Base-by-base conservation (phyloP, 148 eudicot genomes). In the Diospyros kaki region DNA sequence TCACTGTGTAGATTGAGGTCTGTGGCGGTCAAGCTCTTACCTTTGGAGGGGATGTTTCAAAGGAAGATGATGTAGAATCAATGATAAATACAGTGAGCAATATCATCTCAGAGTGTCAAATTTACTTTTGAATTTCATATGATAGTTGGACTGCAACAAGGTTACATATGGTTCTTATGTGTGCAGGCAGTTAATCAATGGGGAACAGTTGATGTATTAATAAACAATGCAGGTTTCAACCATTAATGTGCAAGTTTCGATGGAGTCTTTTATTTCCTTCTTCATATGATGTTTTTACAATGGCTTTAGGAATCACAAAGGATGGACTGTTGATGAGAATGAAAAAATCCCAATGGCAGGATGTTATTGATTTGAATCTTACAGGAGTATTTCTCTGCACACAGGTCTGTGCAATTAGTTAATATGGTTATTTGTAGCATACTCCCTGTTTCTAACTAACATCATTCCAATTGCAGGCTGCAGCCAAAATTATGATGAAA, bases 241-340 rank as follows among this genome's bases (percentile, higher is more conserved):
- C 50, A 44, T 53, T 78, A 55, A 6, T 44, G 44, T 64, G 76
- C 18, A 18, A 40, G 51, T 18, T 51, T 58, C 51, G 46, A 40
- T 42, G 4, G 59, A 61, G 64, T 9, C 41, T n/a, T 5, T 39
- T 48, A 13, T 64, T 48, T 38, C 13, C 42, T 73, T 51, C 63
- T 66, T n/a, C 58, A 39, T 56, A n/a, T 18, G 44, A 40, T 69
- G 48, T 71, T 14, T 55, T 74, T 60, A 17, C 3, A 40, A 43
- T 81, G 80, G 46, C 78, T 58, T 79, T 81, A 96, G 99, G 99
- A 71, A 96, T 96, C 80, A 93, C 97, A 2, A 87, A 93, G 85
- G 99, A 96, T 82, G 97, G 93, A 63, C 83, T 96, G 77, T 82
- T 93, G 78, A 90, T 93, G 99, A 91, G 99, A 81, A 96, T 93